These are phyloP conservation scores for Crucihimalaya himalaica DNA, from an alignment of 345 rosid species.

Conservation along the genomic window DNA sequence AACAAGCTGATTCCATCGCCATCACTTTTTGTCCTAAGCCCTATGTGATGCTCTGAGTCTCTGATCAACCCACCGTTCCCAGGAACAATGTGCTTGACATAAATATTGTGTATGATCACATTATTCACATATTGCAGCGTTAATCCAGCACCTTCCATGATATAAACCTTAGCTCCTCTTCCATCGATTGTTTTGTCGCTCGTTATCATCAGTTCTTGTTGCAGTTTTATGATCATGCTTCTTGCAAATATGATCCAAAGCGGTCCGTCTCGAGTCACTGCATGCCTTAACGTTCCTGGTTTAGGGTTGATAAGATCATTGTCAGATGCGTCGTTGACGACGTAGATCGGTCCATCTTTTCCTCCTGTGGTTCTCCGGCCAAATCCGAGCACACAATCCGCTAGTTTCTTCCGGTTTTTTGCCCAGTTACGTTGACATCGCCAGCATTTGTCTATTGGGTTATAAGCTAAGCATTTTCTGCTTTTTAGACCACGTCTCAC, in stretches of 20 bases:
- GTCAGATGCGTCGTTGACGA: slow-evolving; percentile 63
- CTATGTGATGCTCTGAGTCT: slow-evolving; percentile 63
- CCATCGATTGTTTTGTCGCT: slow-evolving; percentile 81
- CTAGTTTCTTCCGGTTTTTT: slow-evolving; percentile 53
- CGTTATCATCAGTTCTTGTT: slow-evolving; percentile 55
- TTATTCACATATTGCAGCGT: slow-evolving; percentile 66
- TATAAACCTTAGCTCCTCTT: slow-evolving; percentile 65
- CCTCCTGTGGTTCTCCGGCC: slow-evolving; percentile 74
- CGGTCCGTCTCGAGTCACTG: slow-evolving; percentile 63
- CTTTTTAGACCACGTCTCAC: slow-evolving; percentile 14
- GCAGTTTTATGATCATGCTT: slow-evolving; percentile 64
- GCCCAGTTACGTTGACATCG: slow-evolving; percentile 57
- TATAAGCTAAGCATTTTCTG: slow-evolving; percentile 48
- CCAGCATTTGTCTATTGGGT: slow-evolving; percentile 72
- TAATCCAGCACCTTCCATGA: slow-evolving; percentile 62
- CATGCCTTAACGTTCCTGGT: slow-evolving; percentile 76
- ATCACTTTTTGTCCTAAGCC: slow-evolving; percentile 51
- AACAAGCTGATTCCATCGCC: slow-evolving; percentile 70
- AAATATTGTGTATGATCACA: slow-evolving; percentile 68
- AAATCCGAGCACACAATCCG: slow-evolving; percentile 66
- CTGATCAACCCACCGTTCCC: slow-evolving; percentile 64
- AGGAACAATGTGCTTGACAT: slow-evolving; percentile 49
- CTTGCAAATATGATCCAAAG: slow-evolving; percentile 73
- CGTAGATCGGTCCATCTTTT: slow-evolving; percentile 48
- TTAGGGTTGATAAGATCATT: slow-evolving; percentile 53